These are phyloP conservation scores for Xylariaceae sp. DNA, from an alignment of 2,329 filamentous ascomycete species.

Conservation along the genomic window DNA sequence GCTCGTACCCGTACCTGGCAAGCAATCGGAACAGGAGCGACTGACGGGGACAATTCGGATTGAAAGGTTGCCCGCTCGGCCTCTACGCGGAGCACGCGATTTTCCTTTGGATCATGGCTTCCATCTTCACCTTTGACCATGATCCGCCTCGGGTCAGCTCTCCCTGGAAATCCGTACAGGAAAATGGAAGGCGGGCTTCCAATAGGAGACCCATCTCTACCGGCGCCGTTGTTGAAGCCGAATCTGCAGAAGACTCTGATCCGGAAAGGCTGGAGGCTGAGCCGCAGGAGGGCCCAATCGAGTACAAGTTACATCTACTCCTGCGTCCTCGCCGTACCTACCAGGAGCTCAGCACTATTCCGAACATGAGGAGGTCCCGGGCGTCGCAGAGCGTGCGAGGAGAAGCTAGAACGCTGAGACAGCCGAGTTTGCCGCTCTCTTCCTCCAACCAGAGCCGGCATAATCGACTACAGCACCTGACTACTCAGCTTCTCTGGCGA, in stretches of 20 bases:
- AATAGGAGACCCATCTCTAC: slow-evolving; percentile 24
- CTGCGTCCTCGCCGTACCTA: slow-evolving; percentile 72
- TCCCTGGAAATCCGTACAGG: slow-evolving; percentile 67
- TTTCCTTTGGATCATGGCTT: too few relatives aligned
- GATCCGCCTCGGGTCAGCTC: slow-evolving; percentile 83
- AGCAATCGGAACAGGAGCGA: slow-evolving; percentile 10
- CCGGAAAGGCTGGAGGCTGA: slow-evolving; percentile 71
- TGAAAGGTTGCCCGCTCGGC: too few relatives aligned
- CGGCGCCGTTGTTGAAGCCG: slow-evolving; percentile 21
- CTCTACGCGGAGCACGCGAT: too few relatives aligned
- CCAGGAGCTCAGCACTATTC: slow-evolving; percentile 58
- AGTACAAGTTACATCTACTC: slow-evolving; percentile 92
- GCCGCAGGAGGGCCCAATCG: slow-evolving; percentile 86
- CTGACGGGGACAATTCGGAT: too few relatives aligned
- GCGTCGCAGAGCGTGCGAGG: slow-evolving; percentile 20
- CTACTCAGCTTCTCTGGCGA: slow-evolving; percentile 90
- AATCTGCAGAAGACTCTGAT: slow-evolving; percentile 27
- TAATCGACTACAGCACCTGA: slow-evolving; percentile 80
- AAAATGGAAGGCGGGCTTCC: slow-evolving; percentile 28
- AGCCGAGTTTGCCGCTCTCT: slow-evolving; percentile 13
- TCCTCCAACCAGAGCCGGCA: slow-evolving; percentile 65
- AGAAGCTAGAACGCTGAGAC: slow-evolving; percentile 21
- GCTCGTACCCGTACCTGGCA: slow-evolving; percentile 21
- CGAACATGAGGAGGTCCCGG: slow-evolving; percentile 23
- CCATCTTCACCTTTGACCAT: slow-evolving; percentile 90